A percentile compares a stretch with the other conserved stretches of the same genome.
These are phyloP conservation scores for Chlamydomonas sp. DNA, from an alignment of 139 green algal genomes.

Conservation along the genomic window DNA sequence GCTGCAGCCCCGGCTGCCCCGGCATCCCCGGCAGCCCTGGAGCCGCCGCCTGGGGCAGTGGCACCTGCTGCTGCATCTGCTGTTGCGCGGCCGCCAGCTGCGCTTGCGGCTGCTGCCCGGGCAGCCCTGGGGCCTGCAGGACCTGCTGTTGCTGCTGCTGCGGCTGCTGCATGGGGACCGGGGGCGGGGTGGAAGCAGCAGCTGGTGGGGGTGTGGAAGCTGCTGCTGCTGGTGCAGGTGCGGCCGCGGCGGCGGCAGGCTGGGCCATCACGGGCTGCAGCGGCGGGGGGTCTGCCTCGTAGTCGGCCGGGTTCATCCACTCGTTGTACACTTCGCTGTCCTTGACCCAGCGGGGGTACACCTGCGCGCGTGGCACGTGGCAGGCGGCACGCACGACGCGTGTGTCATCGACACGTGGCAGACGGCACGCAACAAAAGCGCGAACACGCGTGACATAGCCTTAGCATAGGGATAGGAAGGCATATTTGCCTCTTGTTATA, in stretches of 20 bases:
- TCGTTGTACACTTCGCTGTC: slow-evolving; percentile 92
- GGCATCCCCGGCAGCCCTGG: not conserved
- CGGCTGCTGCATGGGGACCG: no score
- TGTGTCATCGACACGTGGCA: slow-evolving; percentile 29
- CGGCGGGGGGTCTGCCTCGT: slow-evolving; percentile 42
- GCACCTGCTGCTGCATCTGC: not conserved
- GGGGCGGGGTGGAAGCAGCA: no score
- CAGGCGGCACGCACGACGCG: not conserved
- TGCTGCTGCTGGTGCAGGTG: not conserved
- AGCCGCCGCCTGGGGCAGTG: not conserved
- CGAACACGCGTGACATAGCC: no score
- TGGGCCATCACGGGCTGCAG: not conserved
- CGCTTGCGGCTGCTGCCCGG: not conserved
- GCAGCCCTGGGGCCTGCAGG: not conserved
- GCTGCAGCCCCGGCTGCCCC: no score
- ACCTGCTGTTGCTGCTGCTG: not conserved
- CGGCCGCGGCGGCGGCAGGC: no score
- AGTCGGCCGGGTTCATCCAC: slow-evolving; percentile 93
- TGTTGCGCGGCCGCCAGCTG: not conserved
- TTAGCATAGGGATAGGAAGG: no score
- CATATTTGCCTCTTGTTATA: no score
- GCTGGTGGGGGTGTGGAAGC: no score
- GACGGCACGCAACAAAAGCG: no score
- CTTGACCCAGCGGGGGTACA: slow-evolving; percentile 78
- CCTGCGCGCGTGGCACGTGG: slow-evolving; percentile 52